These are phyloP conservation scores for Claviceps sp. DNA, from an alignment of 2,329 filamentous ascomycete genomes.

Conservation along the genomic window DNA sequence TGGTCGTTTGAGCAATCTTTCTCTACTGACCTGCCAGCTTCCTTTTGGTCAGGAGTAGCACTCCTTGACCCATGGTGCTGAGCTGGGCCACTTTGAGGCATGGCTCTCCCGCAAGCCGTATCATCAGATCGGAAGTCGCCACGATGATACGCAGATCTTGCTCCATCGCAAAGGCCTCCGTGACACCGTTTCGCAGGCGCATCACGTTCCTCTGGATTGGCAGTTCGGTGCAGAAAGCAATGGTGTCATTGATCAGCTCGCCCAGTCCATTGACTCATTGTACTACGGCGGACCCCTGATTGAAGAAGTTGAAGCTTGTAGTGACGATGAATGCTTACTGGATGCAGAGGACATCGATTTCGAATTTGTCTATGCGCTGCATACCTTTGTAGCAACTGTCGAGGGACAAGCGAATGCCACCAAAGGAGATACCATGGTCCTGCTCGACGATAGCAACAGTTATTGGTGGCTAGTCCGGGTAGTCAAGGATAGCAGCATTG, in stretches of 20 bases:
- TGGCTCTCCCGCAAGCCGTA: not conserved
- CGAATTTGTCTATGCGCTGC: slow-evolving; percentile 95
- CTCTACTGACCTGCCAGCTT: not conserved
- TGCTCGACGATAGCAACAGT: slow-evolving; percentile 96
- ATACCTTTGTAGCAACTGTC: slow-evolving; percentile 94
- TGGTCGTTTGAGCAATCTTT: not conserved
- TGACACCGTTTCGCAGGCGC: not conserved
- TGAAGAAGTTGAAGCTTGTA: slow-evolving; percentile 48
- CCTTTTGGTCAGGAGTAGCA: slow-evolving; percentile 3
- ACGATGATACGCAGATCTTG: not conserved
- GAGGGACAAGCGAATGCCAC: slow-evolving; percentile 97
- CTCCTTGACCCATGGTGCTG: not conserved
- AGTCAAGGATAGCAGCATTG: slow-evolving; percentile 94
- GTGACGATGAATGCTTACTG: slow-evolving; percentile 76
- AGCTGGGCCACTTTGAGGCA: not conserved
- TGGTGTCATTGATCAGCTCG: not conserved
- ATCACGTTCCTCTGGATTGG: not conserved
- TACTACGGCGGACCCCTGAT: slow-evolving; percentile 30
- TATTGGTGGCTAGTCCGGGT: slow-evolving; percentile 99
- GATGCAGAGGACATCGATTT: slow-evolving; percentile 97
- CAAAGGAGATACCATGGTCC: slow-evolving; percentile 96
- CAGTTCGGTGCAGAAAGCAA: not conserved
- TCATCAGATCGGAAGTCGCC: not conserved
- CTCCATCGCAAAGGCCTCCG: not conserved
- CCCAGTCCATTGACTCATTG: slow-evolving; percentile 25